These are phyloP conservation scores for Sphaerostilbella broomeana DNA, from an alignment of 2,329 filamentous ascomycete species.

Conservation along the genomic window DNA sequence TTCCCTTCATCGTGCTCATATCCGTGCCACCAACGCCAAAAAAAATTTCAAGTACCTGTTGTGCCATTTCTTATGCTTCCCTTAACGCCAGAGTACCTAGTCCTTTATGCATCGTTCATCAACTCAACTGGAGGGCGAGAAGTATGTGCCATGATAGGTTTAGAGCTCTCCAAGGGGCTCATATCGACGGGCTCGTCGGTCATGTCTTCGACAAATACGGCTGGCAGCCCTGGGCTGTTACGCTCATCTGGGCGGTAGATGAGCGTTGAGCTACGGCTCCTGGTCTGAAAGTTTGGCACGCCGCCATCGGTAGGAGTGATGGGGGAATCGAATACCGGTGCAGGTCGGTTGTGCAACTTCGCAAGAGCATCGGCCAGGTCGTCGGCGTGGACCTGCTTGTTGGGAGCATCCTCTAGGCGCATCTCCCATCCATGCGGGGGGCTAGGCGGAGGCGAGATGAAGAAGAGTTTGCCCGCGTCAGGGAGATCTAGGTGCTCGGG, in stretches of 20 bases:
- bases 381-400: constrained; percentile 63
- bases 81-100: neutral
- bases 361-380: constrained; percentile 61
- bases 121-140: constrained; percentile 58
- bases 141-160: constrained; percentile 53
- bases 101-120: constrained; percentile 40
- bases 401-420: constrained; percentile 61
- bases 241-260: constrained; percentile 58
- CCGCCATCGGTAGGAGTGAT: constrained; percentile 25
- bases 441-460: constrained; percentile 63
- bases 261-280: constrained; percentile 58
- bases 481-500: constrained; percentile 59
- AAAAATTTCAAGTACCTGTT: neutral
- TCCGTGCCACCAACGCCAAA: constrained; percentile 2
- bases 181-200: constrained; percentile 47
- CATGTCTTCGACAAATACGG: constrained; percentile 62
- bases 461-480: constrained; percentile 65
- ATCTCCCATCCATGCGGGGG: constrained; percentile 65
- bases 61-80: neutral
- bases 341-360: constrained; percentile 47
- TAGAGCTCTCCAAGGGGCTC: constrained; percentile 35
- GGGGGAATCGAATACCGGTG: constrained; percentile 21
- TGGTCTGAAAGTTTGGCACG: constrained; percentile 24
- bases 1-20: too few species aligned
- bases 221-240: constrained; percentile 50